Conservation (phyloP, 805 yeast genomes). For the Myxozyma geophila region DNA sequence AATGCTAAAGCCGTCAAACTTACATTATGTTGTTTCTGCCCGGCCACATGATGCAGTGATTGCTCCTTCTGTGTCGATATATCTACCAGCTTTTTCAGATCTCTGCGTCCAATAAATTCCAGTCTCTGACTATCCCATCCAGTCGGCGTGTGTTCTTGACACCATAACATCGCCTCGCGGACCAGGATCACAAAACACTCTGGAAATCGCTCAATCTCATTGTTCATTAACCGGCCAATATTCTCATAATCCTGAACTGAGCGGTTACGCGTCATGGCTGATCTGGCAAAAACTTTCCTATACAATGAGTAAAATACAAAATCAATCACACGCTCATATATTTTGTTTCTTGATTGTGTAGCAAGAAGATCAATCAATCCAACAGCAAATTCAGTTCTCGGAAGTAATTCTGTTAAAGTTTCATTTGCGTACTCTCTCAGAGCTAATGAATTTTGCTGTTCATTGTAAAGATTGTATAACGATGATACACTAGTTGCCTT, state of each 20-base stretch:
- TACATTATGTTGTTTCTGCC: constrained; percentile 37
- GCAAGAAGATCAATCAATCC: constrained; percentile 16
- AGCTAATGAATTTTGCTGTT: neutral
- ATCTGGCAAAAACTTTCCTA: no score
- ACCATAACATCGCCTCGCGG: constrained; percentile 50
- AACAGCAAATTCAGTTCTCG: constrained; percentile 13
- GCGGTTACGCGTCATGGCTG: neutral
- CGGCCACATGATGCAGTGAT: neutral
- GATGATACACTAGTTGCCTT: neutral
- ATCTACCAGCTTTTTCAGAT: constrained; percentile 50
- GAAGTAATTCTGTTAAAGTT: constrained; percentile 4
- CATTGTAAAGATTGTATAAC: constrained; percentile 5
- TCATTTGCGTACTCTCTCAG: neutral
- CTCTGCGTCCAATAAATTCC: constrained; percentile 69
- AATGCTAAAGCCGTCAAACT: constrained; percentile 4
- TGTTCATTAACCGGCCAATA: constrained; percentile 50
- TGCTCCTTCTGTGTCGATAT: neutral
- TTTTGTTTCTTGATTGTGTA: constrained; percentile 9
- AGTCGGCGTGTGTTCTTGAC: constrained; percentile 58
- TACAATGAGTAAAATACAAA: neutral
- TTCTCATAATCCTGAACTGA: neutral
- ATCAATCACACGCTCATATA: constrained; percentile 14
- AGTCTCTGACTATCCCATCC: constrained; percentile 53
- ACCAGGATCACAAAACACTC: constrained; percentile 71
- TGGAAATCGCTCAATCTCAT: constrained; percentile 68